phyloP scores from a whole-genome alignment of 345 rosid species.

The Eucalyptus pauciflora region DNA sequence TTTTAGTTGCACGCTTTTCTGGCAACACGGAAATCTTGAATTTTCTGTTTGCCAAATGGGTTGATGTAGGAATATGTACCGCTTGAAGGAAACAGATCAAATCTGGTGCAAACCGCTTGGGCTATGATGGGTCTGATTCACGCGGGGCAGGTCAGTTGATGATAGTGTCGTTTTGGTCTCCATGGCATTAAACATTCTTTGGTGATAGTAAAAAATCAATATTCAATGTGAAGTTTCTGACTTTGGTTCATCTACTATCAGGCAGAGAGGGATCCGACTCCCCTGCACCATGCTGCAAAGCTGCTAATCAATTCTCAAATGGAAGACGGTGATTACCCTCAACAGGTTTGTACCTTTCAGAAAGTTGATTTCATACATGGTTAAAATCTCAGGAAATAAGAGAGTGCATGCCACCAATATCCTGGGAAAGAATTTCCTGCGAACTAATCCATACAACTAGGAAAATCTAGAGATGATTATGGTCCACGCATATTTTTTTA shows the following conservation, averaged over 20 bases:
- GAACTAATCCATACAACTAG: background rate
- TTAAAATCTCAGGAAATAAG: background rate
- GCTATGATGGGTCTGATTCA: constrained; percentile 36
- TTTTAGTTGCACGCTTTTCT: background rate
- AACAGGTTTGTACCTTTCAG: constrained; percentile 13
- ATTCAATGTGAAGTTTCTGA: background rate
- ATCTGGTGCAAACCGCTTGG: constrained; percentile 42
- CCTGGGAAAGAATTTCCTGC: background rate
- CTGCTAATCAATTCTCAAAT: constrained; percentile 57
- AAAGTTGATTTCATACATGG: background rate
- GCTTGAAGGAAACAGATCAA: constrained; percentile 30
- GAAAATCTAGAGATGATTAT: background rate
- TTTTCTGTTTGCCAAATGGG: background rate
- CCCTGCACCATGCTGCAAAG: constrained; percentile 56
- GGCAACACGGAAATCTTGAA: background rate
- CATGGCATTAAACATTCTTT: background rate
- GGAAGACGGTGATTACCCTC: constrained; percentile 59
- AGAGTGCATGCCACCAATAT: background rate
- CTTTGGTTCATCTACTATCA: background rate
- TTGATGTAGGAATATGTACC: constrained; percentile 20
- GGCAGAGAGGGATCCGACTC: constrained; percentile 52
- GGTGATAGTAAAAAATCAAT: background rate
- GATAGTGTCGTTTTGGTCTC: background rate
- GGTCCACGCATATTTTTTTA: background rate
- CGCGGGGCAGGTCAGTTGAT: constrained; percentile 31